Evolutionary conservation across 2,329 filamentous ascomycete species (phyloP), one percentile per base, ranked within the genome.

Genomic region (Pseudofabraea citricarpa): DNA sequence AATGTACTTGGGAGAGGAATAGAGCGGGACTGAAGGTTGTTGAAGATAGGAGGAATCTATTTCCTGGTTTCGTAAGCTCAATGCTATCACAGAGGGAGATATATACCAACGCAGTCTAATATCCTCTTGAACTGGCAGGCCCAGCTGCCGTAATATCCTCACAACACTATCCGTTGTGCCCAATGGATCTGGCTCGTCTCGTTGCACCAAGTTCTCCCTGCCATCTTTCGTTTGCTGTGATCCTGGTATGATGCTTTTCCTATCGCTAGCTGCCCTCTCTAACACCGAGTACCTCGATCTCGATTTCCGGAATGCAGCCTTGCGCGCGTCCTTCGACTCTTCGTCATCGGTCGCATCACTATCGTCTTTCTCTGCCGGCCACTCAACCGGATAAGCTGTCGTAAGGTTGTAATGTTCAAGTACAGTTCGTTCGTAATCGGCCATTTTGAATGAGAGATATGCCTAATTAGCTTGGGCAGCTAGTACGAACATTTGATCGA

Each of bases 1-100:
- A 83, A 64, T 98, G 94, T 52, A 94, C 85, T 63, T 96, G 88
- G 0, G 91, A 93, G 10, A 98, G 76, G 64, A 96, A 98, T 6
- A 95, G 72, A 3, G 87, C 81, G 2, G 93, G 93, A 1, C 90
- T 95, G 69, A 98, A 98, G 40, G 87, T 90, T 10, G 91, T 97
- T 13, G 91, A 97, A 9, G 90, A 96, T 18, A 98, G 79, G 44
- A 98, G 78, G 66, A 97, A 98, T 51, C 90, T 87, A 61, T 95
- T 96, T 45, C 87, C 85, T 86, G 60, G 38, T 39, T 21, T 38
- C 52, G 42, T 58, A 35, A 53, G 55, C 37, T 45, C 23, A 43
- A 37, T 40, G 16, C 26, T 36, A 40, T 15, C 32, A 12, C 37
- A 22, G n/a, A 31, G 21, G 20, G 36, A 27, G 29, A 33, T n/a